Base-by-base conservation (phyloP, 305 asterid species). In the Rubia peregrina region DNA sequence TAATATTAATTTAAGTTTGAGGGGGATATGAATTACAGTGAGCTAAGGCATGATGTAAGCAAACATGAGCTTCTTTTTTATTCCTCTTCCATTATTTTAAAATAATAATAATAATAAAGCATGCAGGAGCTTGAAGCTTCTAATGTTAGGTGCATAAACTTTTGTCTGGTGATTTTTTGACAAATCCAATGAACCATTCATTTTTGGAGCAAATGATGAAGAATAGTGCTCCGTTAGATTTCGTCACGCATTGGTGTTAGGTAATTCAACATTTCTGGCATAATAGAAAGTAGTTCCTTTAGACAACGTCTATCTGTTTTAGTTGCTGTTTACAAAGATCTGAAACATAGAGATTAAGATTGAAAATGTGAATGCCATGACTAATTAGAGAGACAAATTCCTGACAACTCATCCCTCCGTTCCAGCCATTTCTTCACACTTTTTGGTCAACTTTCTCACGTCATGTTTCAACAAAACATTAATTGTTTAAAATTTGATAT, bases 1-100 rank as follows among this genome's bases (percentile, higher is more conserved):
- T 19, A 57, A 9, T 57, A 57, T 19, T 19, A 57, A 9, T 19
- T 22, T 19, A 21, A 26, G 60, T 53, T 40, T 9, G 65, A 22
- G 21, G 17, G 13, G 13, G 36, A 49, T 33, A 63, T n/a, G 61
- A 2, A 36, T n/a, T 3, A 9, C 36, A 38, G 4, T 72, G 40
- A 67, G 69, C 44, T 44, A 74, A 61, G 73, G 46, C 14, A 69
- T 69, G 70, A 74, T 65, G 78, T 62, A 40, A 69, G 70, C 74
- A 22, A 68, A 48, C 55, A 48, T 48, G 19, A 48, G 53, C 53
- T 48, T 14, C 55, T 13, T 48, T 48, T 48, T 48, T 46, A 4
- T 46, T 46, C n/a, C 13, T 46, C 17, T 46, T 44, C 10, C 53
- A 3, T 42, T 9, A 42, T 42, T 42, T 42, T 9, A 42, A 42